Evolutionary conservation across 257 asterid species (phyloP).

Genomic region (Solanum lycopersicoides): DNA sequence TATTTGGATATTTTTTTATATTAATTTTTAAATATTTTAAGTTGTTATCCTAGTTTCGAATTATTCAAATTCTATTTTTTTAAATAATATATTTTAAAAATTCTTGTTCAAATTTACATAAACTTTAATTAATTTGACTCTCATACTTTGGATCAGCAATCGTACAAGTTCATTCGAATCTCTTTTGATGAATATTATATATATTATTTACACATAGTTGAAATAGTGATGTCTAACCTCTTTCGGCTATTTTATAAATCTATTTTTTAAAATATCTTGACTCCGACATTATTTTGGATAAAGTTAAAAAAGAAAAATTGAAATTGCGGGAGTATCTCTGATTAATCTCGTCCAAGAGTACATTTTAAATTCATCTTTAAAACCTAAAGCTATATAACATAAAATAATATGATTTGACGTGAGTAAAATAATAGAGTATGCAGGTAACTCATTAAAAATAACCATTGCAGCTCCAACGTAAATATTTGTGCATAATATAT

Average conservation of each 20-base stretch:
- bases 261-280: accelerated
- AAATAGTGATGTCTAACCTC: too few relatives aligned
- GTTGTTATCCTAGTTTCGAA: background rate
- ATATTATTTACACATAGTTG: too few relatives aligned
- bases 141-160: background rate
- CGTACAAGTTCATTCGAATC: too few relatives aligned
- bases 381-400: background rate
- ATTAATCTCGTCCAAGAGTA: background rate
- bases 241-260: too few relatives aligned
- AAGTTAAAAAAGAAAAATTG: too few relatives aligned
- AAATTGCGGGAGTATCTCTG: background rate
- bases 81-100: too few relatives aligned
- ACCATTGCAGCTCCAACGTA: background rate
- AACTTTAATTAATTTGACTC: too few relatives aligned
- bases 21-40: too few relatives aligned
- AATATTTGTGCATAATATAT: background rate
- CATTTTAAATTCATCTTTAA: background rate
- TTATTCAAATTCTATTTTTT: background rate
- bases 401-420: background rate
- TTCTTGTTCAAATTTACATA: background rate
- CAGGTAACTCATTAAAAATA: background rate
- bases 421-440: background rate
- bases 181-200: too few relatives aligned
- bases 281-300: accelerated
- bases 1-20: too few relatives aligned